Percentiles rank a stretch among this genome's conserved stretches.
Conservation (phyloP, 371 early-diverging fungal species). For the Mortierella sp. region DNA sequence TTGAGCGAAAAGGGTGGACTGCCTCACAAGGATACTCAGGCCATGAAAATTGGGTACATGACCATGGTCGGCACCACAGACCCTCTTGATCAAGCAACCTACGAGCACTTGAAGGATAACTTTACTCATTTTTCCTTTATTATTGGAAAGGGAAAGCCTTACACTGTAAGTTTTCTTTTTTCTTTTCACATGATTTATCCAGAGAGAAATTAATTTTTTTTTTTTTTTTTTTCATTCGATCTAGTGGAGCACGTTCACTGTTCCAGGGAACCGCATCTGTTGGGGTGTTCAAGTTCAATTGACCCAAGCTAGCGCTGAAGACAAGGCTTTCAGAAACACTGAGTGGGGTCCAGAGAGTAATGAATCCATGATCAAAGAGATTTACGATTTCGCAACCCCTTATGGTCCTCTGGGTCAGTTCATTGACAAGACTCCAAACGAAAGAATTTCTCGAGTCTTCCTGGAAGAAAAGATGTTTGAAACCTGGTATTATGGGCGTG, state of each 20-base stretch:
- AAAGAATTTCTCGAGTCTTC: slow-evolving; percentile 34
- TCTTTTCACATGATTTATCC: not conserved
- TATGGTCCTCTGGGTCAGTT: slow-evolving; percentile 33
- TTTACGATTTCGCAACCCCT: slow-evolving; percentile 25
- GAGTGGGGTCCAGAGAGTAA: slow-evolving; percentile 45
- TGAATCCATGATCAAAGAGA: slow-evolving; percentile 36
- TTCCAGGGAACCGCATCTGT: slow-evolving; percentile 31
- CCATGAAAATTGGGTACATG: slow-evolving; percentile 30
- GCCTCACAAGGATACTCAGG: slow-evolving; percentile 28
- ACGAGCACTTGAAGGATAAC: slow-evolving; percentile 28
- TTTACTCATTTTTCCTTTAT: slow-evolving; percentile 32
- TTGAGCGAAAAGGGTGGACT: slow-evolving; percentile 11
- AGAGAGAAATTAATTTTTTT: not conserved
- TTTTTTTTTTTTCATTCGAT: not conserved
- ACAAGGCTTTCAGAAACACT: slow-evolving; percentile 25
- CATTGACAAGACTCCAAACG: slow-evolving; percentile 31
- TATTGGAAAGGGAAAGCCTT: slow-evolving; percentile 35
- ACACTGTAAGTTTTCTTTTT: slow-evolving; percentile 30
- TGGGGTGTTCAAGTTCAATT: slow-evolving; percentile 41
- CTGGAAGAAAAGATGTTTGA: slow-evolving; percentile 46
- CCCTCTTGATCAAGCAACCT: slow-evolving; percentile 23
- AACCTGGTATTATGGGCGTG: slow-evolving; percentile 31
- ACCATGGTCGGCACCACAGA: slow-evolving; percentile 43
- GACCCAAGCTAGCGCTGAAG: slow-evolving; percentile 14
- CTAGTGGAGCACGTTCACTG: slow-evolving; percentile 40